These are phyloP conservation scores for Trametes meyenii DNA, from an alignment of 768 basidiomycete genomes.

Conservation along the genomic window DNA sequence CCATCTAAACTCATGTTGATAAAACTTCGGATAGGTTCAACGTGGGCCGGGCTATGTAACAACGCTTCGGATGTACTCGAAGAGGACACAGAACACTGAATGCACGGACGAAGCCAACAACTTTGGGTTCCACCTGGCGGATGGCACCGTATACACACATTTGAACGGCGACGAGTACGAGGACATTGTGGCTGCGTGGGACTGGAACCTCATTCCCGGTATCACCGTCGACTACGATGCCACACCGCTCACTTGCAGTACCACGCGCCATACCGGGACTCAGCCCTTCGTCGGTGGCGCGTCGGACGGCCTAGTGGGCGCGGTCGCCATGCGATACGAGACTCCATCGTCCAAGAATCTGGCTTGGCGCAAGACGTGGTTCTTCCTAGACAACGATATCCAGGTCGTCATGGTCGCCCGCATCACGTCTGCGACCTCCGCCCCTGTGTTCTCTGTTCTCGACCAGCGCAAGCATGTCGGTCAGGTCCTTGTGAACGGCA, in stretches of 20 bases:
- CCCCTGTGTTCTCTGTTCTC: constrained; percentile 60
- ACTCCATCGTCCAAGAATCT: constrained; percentile 58
- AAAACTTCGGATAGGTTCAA: constrained; percentile 51
- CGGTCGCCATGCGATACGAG: constrained; percentile 63
- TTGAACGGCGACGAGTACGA: constrained; percentile 66
- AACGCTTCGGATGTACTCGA: constrained; percentile 63
- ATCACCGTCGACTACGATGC: constrained; percentile 63
- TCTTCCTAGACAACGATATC: constrained; percentile 63
- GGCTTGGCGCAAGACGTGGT: constrained; percentile 67
- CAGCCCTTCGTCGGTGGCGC: constrained; percentile 64
- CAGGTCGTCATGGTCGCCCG: constrained; percentile 61
- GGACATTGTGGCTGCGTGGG: constrained; percentile 68
- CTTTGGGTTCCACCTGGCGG: constrained; percentile 68
- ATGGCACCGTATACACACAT: constrained; percentile 63
- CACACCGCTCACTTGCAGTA: constrained; percentile 51
- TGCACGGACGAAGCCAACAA: constrained; percentile 65
- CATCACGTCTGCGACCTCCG: constrained; percentile 47
- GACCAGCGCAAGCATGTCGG: constrained; percentile 56
- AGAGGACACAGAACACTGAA: constrained; percentile 61
- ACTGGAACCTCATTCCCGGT: constrained; percentile 75
- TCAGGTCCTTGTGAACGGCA: constrained; percentile 45
- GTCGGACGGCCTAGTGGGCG: constrained; percentile 55
- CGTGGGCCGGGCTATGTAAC: constrained; percentile 60
- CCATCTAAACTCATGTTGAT: background rate
- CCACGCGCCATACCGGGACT: constrained; percentile 46